Percentiles rank a stretch among this genome's conserved stretches.
These are phyloP conservation scores for Chenopodium suecicum DNA, from an alignment of 148 eudicot genomes.

Conservation along the genomic window DNA sequence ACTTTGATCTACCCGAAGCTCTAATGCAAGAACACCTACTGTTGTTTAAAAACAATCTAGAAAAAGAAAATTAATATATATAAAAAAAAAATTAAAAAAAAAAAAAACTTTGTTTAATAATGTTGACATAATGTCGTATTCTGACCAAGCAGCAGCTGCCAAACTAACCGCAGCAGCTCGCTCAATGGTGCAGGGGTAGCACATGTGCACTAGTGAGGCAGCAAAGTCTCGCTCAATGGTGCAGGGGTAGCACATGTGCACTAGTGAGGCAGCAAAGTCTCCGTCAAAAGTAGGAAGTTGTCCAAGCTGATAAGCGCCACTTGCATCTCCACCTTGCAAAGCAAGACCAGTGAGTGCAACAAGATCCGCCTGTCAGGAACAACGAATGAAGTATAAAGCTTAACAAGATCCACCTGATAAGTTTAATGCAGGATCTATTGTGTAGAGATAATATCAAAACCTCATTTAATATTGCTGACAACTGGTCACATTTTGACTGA, in stretches of 20 bases:
- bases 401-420: not conserved
- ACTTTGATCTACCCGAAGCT: no score
- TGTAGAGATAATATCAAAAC: not conserved
- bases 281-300: not conserved
- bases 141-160: slow-evolving; percentile 11
- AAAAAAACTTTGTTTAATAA: not conserved
- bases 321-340: not conserved
- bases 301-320: not conserved
- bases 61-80: not conserved
- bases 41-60: no score
- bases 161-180: slow-evolving; percentile 5
- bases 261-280: not conserved
- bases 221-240: slow-evolving; percentile 10
- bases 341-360: not conserved
- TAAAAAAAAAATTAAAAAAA: no score
- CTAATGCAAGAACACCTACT: no score
- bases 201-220: not conserved
- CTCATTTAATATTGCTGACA: slow-evolving; percentile 4
- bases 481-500: not conserved
- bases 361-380: not conserved
- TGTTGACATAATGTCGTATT: not conserved
- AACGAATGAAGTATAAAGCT: not conserved
- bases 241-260: not conserved
- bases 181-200: slow-evolving; percentile 18
- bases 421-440: not conserved